Conservation (phyloP, 2,329 filamentous ascomycete species). For the Talaromyces verruculosus region DNA sequence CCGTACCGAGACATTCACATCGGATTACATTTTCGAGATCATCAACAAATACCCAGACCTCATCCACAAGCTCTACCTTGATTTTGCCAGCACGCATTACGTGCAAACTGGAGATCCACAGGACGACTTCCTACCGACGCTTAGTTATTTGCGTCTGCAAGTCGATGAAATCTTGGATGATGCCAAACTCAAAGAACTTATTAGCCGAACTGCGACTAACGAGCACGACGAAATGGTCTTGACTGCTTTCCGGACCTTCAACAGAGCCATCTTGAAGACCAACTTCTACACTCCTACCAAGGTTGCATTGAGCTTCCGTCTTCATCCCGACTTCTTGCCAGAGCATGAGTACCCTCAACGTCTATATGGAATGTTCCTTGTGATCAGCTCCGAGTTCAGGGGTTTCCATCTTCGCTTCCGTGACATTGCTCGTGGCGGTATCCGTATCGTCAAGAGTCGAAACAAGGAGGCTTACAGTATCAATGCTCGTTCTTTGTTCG, state of each 20-base stretch:
- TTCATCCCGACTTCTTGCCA: conserved; percentile 79
- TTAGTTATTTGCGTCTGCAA: conserved; percentile 66
- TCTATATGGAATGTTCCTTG: conserved; percentile 96
- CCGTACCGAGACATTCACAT: conserved; percentile 94
- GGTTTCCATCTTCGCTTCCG: conserved; percentile 97
- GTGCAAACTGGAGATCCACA: conserved; percentile 62
- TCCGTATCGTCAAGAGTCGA: conserved; percentile 96
- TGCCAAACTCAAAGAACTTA: conserved; percentile 69
- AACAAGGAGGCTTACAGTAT: conserved; percentile 95
- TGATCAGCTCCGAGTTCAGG: conserved; percentile 94
- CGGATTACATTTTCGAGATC: conserved; percentile 97
- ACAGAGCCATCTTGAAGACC: conserved; percentile 88
- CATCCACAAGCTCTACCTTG: conserved; percentile 82
- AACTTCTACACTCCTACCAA: conserved; percentile 98
- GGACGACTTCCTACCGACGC: conserved; percentile 69
- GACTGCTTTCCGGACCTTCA: conserved; percentile 95
- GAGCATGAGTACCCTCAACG: conserved; percentile 89
- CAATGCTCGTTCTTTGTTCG: conserved; percentile 93
- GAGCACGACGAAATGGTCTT: conserved; percentile 99
- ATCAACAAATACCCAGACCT: conserved; percentile 87
- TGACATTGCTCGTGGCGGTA: conserved; percentile 94
- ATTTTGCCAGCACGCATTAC: conserved; percentile 86
- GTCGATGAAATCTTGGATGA: conserved; percentile 75
- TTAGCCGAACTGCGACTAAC: conserved; percentile 77
- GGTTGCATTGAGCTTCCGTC: conserved; percentile 92